Base-by-base conservation (phyloP, 306 rosid genomes). In the Prosopis cineraria region DNA sequence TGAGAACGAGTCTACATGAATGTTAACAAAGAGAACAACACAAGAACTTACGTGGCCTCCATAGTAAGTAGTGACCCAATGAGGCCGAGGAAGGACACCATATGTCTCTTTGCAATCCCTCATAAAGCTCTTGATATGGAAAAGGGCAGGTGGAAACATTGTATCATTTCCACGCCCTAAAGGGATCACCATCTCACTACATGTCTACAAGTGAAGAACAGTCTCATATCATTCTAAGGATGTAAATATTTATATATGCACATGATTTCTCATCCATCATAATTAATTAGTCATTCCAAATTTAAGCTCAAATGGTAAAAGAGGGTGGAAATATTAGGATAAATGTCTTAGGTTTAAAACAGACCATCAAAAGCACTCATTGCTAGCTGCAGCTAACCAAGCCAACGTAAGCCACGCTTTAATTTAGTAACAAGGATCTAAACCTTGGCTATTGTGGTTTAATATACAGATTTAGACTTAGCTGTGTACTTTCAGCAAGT, bases 31-130 rank as follows among this genome's bases (percentile, higher is more conserved):
- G 36, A 30, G 36, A 63, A 70, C 0, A 64, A 48, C 8, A 45
- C 11, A 70, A 29, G 4, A 7, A 56, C 95, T 47, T 81, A 90
- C 97, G 64, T 90, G 85, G 71, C 93, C 95, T 53, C 97, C 95
- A 68, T 84, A 92, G 53, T 90, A 88, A 50, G 84, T 82, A 36
- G 89, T 85, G 70, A 81, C 76, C 95, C 90, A 92, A 41, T 90
- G 84, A 12, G 91, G 90, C 0, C 91, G 87, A 78, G 97, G 89
- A 12, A 80, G 73, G 60, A 92, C 90, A 3, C 93, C 91, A 66
- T 44, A 90, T n/a, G 0, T 0, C 0, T 10, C 7, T 22, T 75
- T 62, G 88, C 95, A 92, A 0, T 0, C 10, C 12, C 70, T 11
- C 11, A 24, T 71, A 73, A 11, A 87, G 12, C 11, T 40, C 45